A percentile compares a stretch with the other conserved stretches of the same genome.
Conservation (phyloP, 257 asterid genomes). For the Jasminum sambac region DNA sequence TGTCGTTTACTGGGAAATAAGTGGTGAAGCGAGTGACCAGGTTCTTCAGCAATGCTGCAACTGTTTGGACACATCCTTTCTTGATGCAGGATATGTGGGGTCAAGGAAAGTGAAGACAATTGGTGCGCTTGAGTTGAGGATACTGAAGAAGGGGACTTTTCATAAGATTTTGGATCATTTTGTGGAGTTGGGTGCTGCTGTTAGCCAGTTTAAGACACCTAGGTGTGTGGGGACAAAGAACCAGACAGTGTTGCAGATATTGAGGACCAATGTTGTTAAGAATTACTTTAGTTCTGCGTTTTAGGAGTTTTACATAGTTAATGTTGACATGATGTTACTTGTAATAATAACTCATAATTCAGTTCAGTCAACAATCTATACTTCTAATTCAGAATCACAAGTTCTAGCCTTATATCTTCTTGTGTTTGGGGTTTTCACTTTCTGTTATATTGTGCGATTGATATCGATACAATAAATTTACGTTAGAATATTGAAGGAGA, state of each 20-base stretch:
- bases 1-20: slow-evolving; percentile 77
- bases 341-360: neutral
- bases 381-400: neutral
- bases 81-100: slow-evolving; percentile 77
- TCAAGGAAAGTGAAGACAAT: slow-evolving; percentile 65
- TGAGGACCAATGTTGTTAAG: slow-evolving; percentile 47
- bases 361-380: neutral
- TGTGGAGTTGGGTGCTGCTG: slow-evolving; percentile 89
- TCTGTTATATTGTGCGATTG: neutral
- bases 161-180: slow-evolving; percentile 84
- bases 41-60: slow-evolving; percentile 73
- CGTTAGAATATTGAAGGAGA: no score
- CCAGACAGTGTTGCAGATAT: slow-evolving; percentile 53
- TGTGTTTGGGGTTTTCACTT: neutral
- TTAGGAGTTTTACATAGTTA: slow-evolving; percentile 13
- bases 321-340: slow-evolving; percentile 10
- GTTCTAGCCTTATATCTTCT: neutral
- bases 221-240: slow-evolving; percentile 75
- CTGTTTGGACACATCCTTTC: slow-evolving; percentile 71
- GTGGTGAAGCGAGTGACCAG: slow-evolving; percentile 58
- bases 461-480: neutral
- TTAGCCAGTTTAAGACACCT: slow-evolving; percentile 98
- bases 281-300: slow-evolving; percentile 78
- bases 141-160: slow-evolving; percentile 74
- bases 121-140: slow-evolving; percentile 71